Evolutionary conservation across 345 rosid species (phyloP).

Genomic region (Lumnitzera racemosa): DNA sequence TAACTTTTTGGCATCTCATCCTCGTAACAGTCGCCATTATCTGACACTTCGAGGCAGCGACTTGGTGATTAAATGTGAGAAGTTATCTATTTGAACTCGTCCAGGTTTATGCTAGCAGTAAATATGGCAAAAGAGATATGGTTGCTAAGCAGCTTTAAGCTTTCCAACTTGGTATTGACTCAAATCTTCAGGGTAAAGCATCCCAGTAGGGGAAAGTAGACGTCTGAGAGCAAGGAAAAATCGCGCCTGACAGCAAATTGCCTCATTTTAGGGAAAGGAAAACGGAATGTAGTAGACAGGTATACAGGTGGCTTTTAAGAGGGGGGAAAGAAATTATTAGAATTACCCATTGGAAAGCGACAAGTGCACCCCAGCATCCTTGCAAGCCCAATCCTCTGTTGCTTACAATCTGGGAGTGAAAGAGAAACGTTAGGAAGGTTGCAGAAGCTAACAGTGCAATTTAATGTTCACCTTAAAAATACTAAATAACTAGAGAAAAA

Average conservation of each 20-base stretch:
- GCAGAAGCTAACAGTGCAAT: too few species aligned
- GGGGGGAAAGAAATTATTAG: conserved; percentile 5
- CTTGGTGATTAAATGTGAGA: background rate
- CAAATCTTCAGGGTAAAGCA: conserved; percentile 25
- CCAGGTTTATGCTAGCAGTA: background rate
- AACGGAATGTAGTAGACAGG: conserved; percentile 19
- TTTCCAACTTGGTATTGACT: conserved; percentile 14
- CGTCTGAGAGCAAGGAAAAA: conserved; percentile 36
- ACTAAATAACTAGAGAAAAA: too few species aligned
- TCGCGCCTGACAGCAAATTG: conserved; percentile 24
- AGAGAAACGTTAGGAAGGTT: too few species aligned
- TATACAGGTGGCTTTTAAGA: background rate
- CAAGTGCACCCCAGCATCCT: conserved; percentile 53
- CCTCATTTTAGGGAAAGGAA: background rate
- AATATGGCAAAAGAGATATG: background rate
- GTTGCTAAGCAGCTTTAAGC: conserved; percentile 19
- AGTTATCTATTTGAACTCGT: background rate
- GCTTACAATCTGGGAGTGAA: conserved; percentile 34
- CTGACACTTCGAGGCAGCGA: too few species aligned
- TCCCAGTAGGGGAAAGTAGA: conserved; percentile 40
- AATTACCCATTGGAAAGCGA: conserved; percentile 63
- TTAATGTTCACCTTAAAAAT: too few species aligned
- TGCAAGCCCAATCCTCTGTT: conserved; percentile 44
- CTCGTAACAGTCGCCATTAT: too few species aligned
- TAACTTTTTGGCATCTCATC: too few species aligned